These are phyloP conservation scores for Hemisphaericaspora xylofermentans DNA, from an alignment of 1,139 yeast species.

Conservation along the genomic window DNA sequence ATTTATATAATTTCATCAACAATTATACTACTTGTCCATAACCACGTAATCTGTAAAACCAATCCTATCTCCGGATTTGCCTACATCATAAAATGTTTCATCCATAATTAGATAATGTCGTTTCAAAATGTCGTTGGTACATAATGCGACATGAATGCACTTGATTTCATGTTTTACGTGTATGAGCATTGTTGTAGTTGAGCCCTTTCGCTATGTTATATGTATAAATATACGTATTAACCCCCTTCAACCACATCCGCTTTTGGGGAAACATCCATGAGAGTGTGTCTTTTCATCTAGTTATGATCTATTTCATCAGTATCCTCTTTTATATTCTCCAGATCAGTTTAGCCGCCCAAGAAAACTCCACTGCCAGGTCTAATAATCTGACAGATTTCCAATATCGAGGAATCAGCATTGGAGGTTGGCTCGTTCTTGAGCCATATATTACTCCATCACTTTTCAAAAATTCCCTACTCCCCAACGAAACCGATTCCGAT, in stretches of 20 bases:
- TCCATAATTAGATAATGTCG: not conserved
- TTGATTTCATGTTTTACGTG: no score
- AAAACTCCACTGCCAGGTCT: not conserved
- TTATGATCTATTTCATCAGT: not conserved
- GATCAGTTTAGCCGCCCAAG: not conserved
- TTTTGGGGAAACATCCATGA: no score
- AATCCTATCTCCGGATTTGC: not conserved
- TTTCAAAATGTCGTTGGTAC: not conserved
- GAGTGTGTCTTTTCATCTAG: no score
- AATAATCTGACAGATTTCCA: constrained; percentile 19
- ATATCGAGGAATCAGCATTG: constrained; percentile 54
- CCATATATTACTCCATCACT: constrained; percentile 66
- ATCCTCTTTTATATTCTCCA: not conserved
- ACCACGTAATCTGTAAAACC: no score
- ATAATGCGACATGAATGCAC: not conserved
- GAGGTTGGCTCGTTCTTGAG: constrained; percentile 68
- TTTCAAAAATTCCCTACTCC: constrained; percentile 32
- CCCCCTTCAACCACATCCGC: no score
- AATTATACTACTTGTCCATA: not conserved
- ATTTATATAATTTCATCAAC: not conserved
- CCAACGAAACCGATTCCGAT: constrained; percentile 28
- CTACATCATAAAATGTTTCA: not conserved
- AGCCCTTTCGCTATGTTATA: no score
- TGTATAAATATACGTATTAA: no score
- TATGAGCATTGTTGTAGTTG: not conserved